Evolutionary conservation across 495 filamentous ascomycete genomes (phyloP).

Genomic region (Achaetomiella virescens): DNA sequence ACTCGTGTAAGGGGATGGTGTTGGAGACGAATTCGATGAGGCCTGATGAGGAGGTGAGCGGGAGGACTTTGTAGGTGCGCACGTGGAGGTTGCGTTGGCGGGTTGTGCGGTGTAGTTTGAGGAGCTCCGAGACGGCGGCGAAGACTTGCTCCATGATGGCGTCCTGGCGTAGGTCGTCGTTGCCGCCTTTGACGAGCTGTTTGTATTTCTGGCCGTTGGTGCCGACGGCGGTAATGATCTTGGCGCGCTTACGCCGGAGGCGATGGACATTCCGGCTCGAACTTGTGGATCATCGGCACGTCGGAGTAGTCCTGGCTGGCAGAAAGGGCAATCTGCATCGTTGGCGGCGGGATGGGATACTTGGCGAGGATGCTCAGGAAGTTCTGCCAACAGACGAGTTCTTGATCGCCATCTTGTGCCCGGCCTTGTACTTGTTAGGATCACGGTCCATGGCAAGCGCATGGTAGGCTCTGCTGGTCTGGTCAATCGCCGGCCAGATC

Average conservation of each 20-base stretch:
- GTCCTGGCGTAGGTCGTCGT: constrained; percentile 95
- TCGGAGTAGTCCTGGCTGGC: constrained; percentile 66
- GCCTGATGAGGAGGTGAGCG: constrained; percentile 74
- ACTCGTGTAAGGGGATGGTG: constrained; percentile 85
- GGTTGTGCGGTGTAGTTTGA: constrained; percentile 78
- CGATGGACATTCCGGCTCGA: constrained; percentile 71
- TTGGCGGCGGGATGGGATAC: constrained; percentile 75
- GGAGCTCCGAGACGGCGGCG: constrained; percentile 82
- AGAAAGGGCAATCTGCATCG: constrained; percentile 74
- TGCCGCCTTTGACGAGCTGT: constrained; percentile 88
- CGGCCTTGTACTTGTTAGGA: constrained; percentile 54
- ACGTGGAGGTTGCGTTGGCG: constrained; percentile 83
- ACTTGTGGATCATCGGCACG: constrained; percentile 63
- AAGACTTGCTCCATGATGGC: constrained; percentile 99
- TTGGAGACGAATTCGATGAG: constrained; percentile 95
- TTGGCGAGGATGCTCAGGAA: constrained; percentile 53
- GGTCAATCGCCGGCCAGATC: constrained; percentile 62
- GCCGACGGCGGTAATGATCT: constrained; percentile 74
- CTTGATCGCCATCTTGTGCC: constrained; percentile 55
- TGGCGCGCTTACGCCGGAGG: constrained; percentile 84
- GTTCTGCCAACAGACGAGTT: constrained; percentile 47
- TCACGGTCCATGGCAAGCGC: constrained; percentile 62
- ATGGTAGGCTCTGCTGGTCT: constrained; percentile 68
- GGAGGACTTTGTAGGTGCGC: constrained; percentile 92
- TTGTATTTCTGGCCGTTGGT: constrained; percentile 73